These are phyloP conservation scores for Lecanosticta acicola DNA, from an alignment of 2,329 filamentous ascomycete species.

Conservation along the genomic window DNA sequence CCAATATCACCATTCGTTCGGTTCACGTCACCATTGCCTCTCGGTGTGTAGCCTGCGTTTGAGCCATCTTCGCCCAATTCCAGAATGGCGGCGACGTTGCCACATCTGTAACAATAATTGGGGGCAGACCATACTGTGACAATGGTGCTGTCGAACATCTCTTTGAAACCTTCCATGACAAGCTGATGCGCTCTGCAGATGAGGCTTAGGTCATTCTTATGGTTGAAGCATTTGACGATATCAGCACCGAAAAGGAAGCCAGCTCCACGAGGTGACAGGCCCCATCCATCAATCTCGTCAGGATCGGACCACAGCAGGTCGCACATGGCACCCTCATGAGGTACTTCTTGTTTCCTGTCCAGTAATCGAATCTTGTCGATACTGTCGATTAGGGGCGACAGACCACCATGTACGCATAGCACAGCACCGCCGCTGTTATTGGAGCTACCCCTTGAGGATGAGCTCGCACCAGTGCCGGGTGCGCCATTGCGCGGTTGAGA, in stretches of 20 bases:
- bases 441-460: constrained; percentile 53
- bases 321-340: constrained; percentile 98
- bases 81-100: constrained; percentile 75
- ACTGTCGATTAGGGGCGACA: constrained; percentile 84
- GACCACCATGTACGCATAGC: constrained; percentile 88
- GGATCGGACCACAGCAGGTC: constrained; percentile 97
- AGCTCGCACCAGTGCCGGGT: constrained; percentile 73
- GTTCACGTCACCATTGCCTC: constrained; percentile 63
- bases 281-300: constrained; percentile 97
- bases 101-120: constrained; percentile 69
- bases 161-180: constrained; percentile 99
- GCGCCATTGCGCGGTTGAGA: constrained; percentile 50
- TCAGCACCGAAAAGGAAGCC: constrained; percentile 94
- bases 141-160: constrained; percentile 95
- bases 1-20: constrained; percentile 39
- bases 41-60: constrained; percentile 43
- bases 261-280: constrained; percentile 83
- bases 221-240: constrained; percentile 94
- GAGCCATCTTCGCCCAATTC: constrained; percentile 80
- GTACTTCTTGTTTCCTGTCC: constrained; percentile 96
- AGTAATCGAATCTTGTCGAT: constrained; percentile 94
- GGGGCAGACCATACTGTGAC: constrained; percentile 97
- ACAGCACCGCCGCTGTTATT: constrained; percentile 72
- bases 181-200: constrained; percentile 94
- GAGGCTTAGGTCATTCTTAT: constrained; percentile 83